These are phyloP conservation scores for Tuber microsphaerosporum DNA, from an alignment of 495 filamentous ascomycete species.

Conservation along the genomic window DNA sequence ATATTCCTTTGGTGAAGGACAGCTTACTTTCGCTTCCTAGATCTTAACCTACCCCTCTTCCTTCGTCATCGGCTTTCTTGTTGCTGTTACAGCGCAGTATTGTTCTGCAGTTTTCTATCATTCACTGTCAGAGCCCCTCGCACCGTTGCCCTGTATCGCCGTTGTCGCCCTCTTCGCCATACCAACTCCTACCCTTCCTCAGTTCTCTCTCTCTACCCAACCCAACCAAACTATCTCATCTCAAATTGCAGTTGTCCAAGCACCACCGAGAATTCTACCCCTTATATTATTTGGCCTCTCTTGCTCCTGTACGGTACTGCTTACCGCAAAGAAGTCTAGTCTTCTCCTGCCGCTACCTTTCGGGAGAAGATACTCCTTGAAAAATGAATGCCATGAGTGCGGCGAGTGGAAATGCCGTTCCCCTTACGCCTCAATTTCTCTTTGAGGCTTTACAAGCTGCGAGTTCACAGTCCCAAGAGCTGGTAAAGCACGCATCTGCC, in stretches of 20 bases:
- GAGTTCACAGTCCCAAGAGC: conserved; percentile 62
- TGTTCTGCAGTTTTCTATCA: not conserved
- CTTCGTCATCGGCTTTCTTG: not conserved
- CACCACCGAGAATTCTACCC: not conserved
- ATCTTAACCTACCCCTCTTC: not conserved
- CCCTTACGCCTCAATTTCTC: conserved; percentile 58
- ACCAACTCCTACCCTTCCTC: not conserved
- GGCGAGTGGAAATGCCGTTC: conserved; percentile 48
- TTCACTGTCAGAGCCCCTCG: conserved; percentile 5
- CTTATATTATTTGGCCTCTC: not conserved
- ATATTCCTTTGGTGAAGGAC: not conserved
- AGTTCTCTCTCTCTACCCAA: not conserved
- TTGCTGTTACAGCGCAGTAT: not conserved
- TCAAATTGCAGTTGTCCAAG: not conserved
- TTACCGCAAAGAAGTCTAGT: not conserved
- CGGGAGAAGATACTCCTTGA: not conserved
- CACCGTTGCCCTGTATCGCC: not conserved
- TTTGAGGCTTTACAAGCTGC: conserved; percentile 64
- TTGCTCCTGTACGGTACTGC: not conserved
- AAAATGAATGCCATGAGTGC: conserved; percentile 17
- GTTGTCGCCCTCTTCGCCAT: not conserved
- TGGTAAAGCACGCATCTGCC: conserved; percentile 68
- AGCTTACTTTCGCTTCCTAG: not conserved
- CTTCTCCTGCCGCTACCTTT: not conserved
- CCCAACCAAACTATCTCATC: not conserved